Base-by-base conservation (phyloP, 192 early-diverging fungal species). In the Coemansia sp. region DNA sequence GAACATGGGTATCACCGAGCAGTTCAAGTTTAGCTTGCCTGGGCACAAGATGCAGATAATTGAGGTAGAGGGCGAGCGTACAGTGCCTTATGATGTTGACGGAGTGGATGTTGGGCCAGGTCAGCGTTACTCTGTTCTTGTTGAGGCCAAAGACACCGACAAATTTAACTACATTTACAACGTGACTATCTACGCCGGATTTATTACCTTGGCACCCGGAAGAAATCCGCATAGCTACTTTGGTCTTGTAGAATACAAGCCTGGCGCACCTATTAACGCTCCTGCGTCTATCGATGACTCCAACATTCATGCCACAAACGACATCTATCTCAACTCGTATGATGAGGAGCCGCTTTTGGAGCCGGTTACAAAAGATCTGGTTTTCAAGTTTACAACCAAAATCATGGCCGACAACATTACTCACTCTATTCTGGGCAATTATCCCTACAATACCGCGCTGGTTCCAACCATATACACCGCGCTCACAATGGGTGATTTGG, bases 121-220 rank as follows among this genome's bases (percentile, higher is more conserved):
- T 0, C 72, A 73, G 41, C 62, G 72, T 2, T 60, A 62, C 19
- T 73, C 72, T 22, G 65, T 73, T 16, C 45, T 73, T 9, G 72
- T 73, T 0, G 46, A 49, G 13, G 72, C 72, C 11, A 21, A 64
- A 6, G 36, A 45, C 36, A 61, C 43, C 41, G 43, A 37, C 32
- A 16, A 59, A 11, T 66, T 60, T 47, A 73, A 73, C 72, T 73
- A 64, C 41, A 56, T 39, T 3, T 73, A 64, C 48, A 41, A 64
- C 22, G 43, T 48, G 8, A 56, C 61, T 21, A 8, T 73, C 5
- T 64, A 57, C 12, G 59, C 54, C 2, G 60, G 8, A 55, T 61
- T 6, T 11, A 15, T n/a, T 26, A 10, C 11, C 19, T 9, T 11
- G 58, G 56, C 3, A 6, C 64, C 51, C 9, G 51, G 51, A 15